These are phyloP conservation scores for Trichoderma harzianum DNA, from an alignment of 2,329 filamentous ascomycete species.

Conservation along the genomic window DNA sequence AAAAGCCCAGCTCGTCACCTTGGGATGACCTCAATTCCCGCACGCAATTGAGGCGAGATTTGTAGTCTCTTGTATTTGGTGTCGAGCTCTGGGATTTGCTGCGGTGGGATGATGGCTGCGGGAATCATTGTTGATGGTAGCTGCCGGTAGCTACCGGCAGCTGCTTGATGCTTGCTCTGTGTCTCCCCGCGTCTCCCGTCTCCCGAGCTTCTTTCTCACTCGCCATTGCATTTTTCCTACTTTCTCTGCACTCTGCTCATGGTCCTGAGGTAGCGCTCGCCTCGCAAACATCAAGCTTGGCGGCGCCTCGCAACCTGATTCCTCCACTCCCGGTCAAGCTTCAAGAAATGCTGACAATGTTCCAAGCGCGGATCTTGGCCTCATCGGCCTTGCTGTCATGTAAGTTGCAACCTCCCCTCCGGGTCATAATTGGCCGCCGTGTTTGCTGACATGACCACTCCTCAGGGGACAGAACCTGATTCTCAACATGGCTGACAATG, in stretches of 20 bases:
- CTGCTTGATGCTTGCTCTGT: neutral
- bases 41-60: conserved; percentile 26
- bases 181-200: neutral
- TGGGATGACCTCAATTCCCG: conserved; percentile 36
- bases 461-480: conserved; percentile 77
- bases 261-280: conserved; percentile 58
- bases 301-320: conserved; percentile 48
- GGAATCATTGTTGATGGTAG: neutral
- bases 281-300: conserved; percentile 71
- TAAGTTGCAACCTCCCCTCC: conserved; percentile 41
- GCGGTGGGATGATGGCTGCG: neutral
- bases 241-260: conserved; percentile 35
- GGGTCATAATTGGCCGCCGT: neutral
- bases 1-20: conserved; percentile 21
- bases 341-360: conserved; percentile 54
- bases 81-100: neutral
- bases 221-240: conserved; percentile 16
- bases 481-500: conserved; percentile 83
- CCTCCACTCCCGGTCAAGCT: conserved; percentile 29
- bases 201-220: neutral
- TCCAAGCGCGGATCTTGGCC: conserved; percentile 79
- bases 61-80: conserved; percentile 21
- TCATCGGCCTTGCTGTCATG: conserved; percentile 92
- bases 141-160: neutral
- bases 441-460: conserved; percentile 18